Percentiles rank a stretch among this genome's conserved stretches.
Evolutionary conservation across 2,329 filamentous ascomycete genomes (phyloP).

Genomic region (Lizonia empirigonia): DNA sequence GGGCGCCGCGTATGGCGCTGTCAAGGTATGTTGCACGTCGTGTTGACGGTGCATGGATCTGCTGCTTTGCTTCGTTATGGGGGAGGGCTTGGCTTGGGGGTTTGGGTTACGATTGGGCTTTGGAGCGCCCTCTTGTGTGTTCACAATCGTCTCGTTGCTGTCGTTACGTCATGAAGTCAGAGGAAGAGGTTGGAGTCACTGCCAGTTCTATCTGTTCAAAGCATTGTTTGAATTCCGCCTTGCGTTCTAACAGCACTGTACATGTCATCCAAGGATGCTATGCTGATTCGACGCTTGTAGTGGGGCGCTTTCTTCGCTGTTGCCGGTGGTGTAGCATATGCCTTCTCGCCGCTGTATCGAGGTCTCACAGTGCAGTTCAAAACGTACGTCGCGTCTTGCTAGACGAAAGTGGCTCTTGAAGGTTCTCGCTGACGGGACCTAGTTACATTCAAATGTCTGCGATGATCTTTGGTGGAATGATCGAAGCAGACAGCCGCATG

Average conservation of each 20-base stretch:
- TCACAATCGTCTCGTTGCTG: background rate
- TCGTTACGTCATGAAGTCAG: background rate
- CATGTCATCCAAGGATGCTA: no score
- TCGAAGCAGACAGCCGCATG: slow-evolving; percentile 74
- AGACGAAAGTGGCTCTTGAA: no score
- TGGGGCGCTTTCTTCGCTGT: slow-evolving; percentile 72
- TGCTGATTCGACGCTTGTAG: slow-evolving; percentile 40
- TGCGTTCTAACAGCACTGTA: no score
- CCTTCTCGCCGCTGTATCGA: slow-evolving; percentile 73
- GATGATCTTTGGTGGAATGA: slow-evolving; percentile 79
- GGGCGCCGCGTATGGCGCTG: slow-evolving; percentile 69
- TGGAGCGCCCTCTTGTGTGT: no score
- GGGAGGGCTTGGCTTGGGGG: no score
- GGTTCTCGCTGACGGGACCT: background rate
- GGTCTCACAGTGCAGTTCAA: slow-evolving; percentile 52
- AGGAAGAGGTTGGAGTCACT: background rate
- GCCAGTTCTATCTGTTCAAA: no score
- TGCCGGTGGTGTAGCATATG: slow-evolving; percentile 66
- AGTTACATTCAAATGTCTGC: slow-evolving; percentile 85
- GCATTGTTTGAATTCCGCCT: no score
- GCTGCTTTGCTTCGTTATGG: no score
- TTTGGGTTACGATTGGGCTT: no score
- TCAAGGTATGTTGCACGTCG: slow-evolving; percentile 59
- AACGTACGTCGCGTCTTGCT: slow-evolving; percentile 39
- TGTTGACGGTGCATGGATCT: no score